phyloP scores from a whole-genome alignment of 352 stramenopile genomes.

The Pythium dissotocum region DNA sequence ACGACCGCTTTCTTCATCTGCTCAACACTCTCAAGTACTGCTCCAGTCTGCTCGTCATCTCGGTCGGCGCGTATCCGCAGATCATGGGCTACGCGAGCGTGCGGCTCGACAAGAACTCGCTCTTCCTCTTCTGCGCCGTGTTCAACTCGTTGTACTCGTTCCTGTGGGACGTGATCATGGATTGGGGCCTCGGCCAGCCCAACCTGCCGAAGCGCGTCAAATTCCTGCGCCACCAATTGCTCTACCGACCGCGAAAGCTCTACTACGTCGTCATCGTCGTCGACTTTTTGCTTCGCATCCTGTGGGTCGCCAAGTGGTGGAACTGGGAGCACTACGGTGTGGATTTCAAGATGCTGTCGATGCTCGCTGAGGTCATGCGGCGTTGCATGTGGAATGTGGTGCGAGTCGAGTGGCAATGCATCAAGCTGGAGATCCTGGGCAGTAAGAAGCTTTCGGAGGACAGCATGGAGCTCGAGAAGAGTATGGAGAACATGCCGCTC shows the following conservation, averaged over 20 bases:
- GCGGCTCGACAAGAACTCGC: slow-evolving; percentile 51
- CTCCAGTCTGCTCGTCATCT: slow-evolving; percentile 79
- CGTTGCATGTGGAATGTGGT: slow-evolving; percentile 94
- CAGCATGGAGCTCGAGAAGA: slow-evolving; percentile 44
- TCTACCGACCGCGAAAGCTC: slow-evolving; percentile 53
- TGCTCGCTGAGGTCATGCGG: slow-evolving; percentile 92
- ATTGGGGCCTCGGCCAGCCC: slow-evolving; percentile 92
- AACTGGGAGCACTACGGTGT: slow-evolving; percentile 73
- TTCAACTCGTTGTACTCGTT: slow-evolving; percentile 97
- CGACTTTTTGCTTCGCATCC: slow-evolving; percentile 93
- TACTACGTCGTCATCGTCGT: slow-evolving; percentile 94
- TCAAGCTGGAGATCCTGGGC: slow-evolving; percentile 72
- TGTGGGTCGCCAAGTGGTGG: slow-evolving; percentile 93
- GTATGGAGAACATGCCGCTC: slow-evolving; percentile 52
- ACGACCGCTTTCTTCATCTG: slow-evolving; percentile 80
- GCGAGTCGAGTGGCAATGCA: slow-evolving; percentile 92
- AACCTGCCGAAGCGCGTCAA: slow-evolving; percentile 39
- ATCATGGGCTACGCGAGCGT: slow-evolving; percentile 44
- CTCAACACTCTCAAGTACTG: slow-evolving; percentile 89
- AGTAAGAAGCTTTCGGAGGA: slow-evolving; percentile 61
- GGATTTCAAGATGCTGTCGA: slow-evolving; percentile 80
- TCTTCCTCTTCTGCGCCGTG: slow-evolving; percentile 78
- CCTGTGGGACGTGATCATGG: slow-evolving; percentile 97
- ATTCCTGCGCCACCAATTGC: slow-evolving; percentile 70
- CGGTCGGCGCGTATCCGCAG: slow-evolving; percentile 71